Evolutionary conservation across 495 filamentous ascomycete species (phyloP).

Genomic region (Tuber borchii): DNA sequence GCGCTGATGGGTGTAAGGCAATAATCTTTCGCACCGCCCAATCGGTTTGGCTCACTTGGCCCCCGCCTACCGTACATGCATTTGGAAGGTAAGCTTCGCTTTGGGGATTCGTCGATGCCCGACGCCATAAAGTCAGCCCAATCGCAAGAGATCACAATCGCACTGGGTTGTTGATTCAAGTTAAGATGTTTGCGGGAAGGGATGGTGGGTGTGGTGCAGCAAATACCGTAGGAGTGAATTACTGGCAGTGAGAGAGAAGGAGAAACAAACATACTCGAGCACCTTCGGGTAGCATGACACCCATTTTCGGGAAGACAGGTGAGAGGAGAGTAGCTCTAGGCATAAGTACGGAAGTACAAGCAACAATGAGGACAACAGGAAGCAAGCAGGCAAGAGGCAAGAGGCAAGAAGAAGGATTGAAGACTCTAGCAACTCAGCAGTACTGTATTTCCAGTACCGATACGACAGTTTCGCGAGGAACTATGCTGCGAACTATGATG

Average conservation of each 20-base stretch:
- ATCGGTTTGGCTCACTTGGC: background rate
- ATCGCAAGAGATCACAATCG: background rate
- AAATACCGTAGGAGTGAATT: background rate
- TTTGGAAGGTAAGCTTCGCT: background rate
- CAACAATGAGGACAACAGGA: background rate
- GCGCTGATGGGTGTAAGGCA: background rate
- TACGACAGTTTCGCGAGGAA: background rate
- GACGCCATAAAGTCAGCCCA: background rate
- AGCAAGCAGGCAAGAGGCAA: background rate
- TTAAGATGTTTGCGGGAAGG: slow-evolving; percentile 5
- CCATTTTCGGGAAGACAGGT: background rate
- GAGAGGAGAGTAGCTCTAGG: background rate
- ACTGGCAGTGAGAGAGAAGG: background rate
- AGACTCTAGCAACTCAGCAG: background rate
- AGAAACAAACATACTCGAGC: slow-evolving; percentile 1
- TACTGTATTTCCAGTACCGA: background rate
- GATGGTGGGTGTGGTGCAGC: background rate
- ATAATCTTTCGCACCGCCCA: background rate
- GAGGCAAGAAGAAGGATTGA: background rate
- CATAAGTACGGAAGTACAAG: background rate
- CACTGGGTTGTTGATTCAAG: background rate
- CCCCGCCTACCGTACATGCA: background rate
- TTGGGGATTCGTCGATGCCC: background rate
- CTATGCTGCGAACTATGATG: background rate
- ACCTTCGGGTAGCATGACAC: background rate